phyloP scores from a whole-genome alignment of 1,284 basidiomycete species.

The Apiotrichum veenhuisii region DNA sequence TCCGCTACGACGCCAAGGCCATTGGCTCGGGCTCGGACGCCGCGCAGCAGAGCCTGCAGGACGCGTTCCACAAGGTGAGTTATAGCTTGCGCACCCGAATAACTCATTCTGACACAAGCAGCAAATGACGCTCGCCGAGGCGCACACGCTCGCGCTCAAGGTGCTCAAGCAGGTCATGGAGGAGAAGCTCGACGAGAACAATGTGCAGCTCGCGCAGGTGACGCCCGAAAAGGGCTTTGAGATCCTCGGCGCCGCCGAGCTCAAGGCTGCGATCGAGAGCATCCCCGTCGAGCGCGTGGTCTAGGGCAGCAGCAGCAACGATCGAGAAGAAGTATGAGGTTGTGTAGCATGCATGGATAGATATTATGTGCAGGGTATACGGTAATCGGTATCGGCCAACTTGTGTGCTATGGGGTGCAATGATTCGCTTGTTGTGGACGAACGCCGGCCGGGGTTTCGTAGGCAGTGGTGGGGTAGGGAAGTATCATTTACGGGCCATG shows the following conservation, averaged over 20 bases:
- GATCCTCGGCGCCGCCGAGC: slow-evolving; percentile 69
- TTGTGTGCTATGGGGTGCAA: too few relatives aligned
- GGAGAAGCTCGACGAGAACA: slow-evolving; percentile 96
- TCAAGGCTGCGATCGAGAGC: slow-evolving; percentile 73
- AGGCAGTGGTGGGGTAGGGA: too few relatives aligned
- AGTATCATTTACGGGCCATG: too few relatives aligned
- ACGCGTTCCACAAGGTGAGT: slow-evolving; percentile 90
- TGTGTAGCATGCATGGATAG: slow-evolving; percentile 19
- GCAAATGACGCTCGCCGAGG: slow-evolving; percentile 90
- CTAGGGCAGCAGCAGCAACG: neutral
- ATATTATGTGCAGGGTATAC: slow-evolving; percentile 6
- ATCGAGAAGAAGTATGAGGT: neutral
- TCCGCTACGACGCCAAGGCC: slow-evolving; percentile 95
- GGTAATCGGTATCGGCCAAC: neutral
- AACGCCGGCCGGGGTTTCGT: too few relatives aligned
- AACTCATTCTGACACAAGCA: slow-evolving; percentile 42
- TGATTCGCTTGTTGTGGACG: too few relatives aligned
- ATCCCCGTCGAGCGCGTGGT: slow-evolving; percentile 28
- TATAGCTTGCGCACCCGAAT: neutral
- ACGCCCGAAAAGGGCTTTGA: slow-evolving; percentile 72
- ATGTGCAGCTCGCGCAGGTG: slow-evolving; percentile 94
- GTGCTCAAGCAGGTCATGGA: slow-evolving; percentile 99
- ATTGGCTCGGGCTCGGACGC: slow-evolving; percentile 98
- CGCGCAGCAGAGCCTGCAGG: slow-evolving; percentile 93
- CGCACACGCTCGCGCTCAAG: slow-evolving; percentile 77